phyloP scores from a whole-genome alignment of 805 yeast genomes.

The Saturnispora mendoncae region DNA sequence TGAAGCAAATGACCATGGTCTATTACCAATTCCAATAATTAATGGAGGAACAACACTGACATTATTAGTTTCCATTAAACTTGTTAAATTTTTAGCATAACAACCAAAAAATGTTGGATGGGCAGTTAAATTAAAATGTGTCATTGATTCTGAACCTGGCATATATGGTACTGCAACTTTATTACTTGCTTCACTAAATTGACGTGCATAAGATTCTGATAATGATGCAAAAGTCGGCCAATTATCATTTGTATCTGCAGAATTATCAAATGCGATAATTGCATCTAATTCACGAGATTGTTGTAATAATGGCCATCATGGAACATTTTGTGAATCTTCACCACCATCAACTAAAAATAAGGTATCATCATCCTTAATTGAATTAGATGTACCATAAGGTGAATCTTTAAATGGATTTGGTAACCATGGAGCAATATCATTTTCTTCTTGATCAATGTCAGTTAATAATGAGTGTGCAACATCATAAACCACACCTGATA shows the following conservation, averaged over 20 bases:
- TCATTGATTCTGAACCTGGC: conserved; percentile 58
- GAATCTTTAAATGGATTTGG: conserved; percentile 65
- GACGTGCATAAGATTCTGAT: conserved; percentile 48
- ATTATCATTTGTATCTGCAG: conserved; percentile 47
- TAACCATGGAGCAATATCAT: conserved; percentile 59
- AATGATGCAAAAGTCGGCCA: conserved; percentile 70
- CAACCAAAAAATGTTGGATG: conserved; percentile 82
- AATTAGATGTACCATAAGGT: conserved; percentile 28
- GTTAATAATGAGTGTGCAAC: conserved; percentile 38
- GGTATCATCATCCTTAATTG: conserved; percentile 33
- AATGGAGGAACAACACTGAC: conserved; percentile 52
- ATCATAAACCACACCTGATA: conserved; percentile 38
- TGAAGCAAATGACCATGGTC: conserved; percentile 53
- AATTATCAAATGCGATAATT: conserved; percentile 56
- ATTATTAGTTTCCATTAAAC: conserved; percentile 32
- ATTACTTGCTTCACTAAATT: conserved; percentile 42
- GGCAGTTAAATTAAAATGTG: conserved; percentile 50
- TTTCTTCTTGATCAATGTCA: conserved; percentile 36
- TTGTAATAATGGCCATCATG: conserved; percentile 56
- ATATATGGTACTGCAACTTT: conserved; percentile 71
- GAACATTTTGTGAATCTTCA: conserved; percentile 65
- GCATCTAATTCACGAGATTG: conserved; percentile 54
- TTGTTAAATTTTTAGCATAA: conserved; percentile 53
- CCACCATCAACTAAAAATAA: conserved; percentile 72
- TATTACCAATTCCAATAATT: conserved; percentile 68